phyloP scores from a whole-genome alignment of 345 rosid genomes.

The Acer saccharum region DNA sequence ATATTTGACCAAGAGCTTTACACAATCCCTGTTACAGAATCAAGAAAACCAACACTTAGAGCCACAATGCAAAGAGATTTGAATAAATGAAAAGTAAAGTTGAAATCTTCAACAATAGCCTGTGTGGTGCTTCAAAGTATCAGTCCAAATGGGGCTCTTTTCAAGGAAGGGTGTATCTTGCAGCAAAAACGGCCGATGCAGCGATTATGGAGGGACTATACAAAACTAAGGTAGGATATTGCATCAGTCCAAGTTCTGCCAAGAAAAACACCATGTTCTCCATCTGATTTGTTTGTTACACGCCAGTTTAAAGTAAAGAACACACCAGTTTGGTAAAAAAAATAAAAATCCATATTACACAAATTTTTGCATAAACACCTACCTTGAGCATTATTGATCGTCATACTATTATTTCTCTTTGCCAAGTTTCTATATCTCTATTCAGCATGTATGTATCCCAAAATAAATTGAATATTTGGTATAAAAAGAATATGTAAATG shows the following conservation, averaged over 20 bases:
- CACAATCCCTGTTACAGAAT: conserved; percentile 58
- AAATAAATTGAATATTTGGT: too few relatives aligned
- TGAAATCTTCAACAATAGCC: conserved; percentile 37
- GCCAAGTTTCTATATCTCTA: too few relatives aligned
- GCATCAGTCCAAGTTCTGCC: conserved; percentile 75
- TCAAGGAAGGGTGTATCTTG: conserved; percentile 64
- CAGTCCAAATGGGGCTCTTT: conserved; percentile 70
- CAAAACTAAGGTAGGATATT: conserved; percentile 45
- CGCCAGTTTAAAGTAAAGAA: too few relatives aligned
- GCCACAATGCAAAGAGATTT: not conserved
- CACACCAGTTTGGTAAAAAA: too few relatives aligned
- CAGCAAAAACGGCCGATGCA: conserved; percentile 92
- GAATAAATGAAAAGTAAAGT: too few relatives aligned
- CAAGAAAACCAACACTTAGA: not conserved
- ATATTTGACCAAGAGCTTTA: conserved; percentile 52
- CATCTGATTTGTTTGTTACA: conserved; percentile 32
- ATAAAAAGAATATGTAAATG: too few relatives aligned
- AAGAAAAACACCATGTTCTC: conserved; percentile 74
- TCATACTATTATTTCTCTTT: too few relatives aligned
- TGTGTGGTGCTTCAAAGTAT: conserved; percentile 67
- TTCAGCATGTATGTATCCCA: too few relatives aligned
- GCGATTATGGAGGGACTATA: conserved; percentile 72
- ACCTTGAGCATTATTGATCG: too few relatives aligned
- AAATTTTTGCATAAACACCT: too few relatives aligned
- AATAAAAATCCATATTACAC: too few relatives aligned